phyloP scores from a whole-genome alignment of 2,329 filamentous ascomycete genomes.

The Rhynchosporium graminicola region DNA sequence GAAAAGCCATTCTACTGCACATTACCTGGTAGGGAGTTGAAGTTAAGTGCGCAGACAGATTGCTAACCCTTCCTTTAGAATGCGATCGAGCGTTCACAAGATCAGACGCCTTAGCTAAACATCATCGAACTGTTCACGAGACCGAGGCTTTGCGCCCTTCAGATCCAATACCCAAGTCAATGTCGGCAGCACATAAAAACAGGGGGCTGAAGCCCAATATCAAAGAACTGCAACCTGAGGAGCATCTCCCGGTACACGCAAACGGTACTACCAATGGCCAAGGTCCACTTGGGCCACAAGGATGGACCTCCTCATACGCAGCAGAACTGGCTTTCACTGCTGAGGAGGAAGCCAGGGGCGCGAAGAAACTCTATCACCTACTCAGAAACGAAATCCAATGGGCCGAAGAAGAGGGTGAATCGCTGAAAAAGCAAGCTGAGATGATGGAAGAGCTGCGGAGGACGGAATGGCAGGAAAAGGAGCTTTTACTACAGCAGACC shows the following conservation, averaged over 20 bases:
- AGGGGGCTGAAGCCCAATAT: slow-evolving; percentile 64
- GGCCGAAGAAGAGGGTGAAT: slow-evolving; percentile 67
- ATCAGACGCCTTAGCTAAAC: slow-evolving; percentile 93
- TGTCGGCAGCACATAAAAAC: slow-evolving; percentile 49
- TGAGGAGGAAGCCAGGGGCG: slow-evolving; percentile 62
- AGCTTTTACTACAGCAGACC: slow-evolving; percentile 74
- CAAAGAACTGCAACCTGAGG: slow-evolving; percentile 54
- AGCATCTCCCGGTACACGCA: slow-evolving; percentile 55
- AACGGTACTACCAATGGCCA: slow-evolving; percentile 30
- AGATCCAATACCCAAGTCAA: slow-evolving; percentile 71
- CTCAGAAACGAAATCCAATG: slow-evolving; percentile 68
- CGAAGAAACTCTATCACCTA: slow-evolving; percentile 66
- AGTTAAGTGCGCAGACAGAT: background rate
- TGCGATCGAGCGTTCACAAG: slow-evolving; percentile 96
- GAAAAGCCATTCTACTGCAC: slow-evolving; percentile 99
- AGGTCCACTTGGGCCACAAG: slow-evolving; percentile 33
- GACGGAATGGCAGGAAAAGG: slow-evolving; percentile 78
- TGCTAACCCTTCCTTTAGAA: slow-evolving; percentile 56
- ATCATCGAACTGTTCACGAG: slow-evolving; percentile 98
- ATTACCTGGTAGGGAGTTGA: slow-evolving; percentile 68
- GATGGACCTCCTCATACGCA: slow-evolving; percentile 38
- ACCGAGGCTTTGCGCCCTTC: slow-evolving; percentile 87
- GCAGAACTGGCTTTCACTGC: slow-evolving; percentile 60
- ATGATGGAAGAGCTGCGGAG: slow-evolving; percentile 66
- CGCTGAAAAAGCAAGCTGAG: slow-evolving; percentile 64